Percentiles rank a stretch among this genome's conserved stretches.
phyloP scores from a whole-genome alignment of 805 yeast genomes.

The Candida ortonii region DNA sequence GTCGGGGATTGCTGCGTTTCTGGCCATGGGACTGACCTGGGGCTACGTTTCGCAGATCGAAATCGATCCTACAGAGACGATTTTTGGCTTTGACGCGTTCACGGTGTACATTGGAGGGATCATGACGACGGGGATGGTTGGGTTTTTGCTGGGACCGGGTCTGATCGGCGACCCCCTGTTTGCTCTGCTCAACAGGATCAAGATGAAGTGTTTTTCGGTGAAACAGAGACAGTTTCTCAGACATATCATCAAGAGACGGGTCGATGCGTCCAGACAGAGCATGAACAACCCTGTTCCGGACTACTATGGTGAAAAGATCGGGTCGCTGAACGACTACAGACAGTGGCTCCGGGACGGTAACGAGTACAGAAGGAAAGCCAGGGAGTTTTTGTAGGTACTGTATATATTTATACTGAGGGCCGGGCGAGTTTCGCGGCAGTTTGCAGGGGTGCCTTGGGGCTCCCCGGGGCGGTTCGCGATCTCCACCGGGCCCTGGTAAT shows the following conservation, averaged over 20 bases:
- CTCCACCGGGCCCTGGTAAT: too few relatives aligned
- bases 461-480: too few relatives aligned
- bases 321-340: conserved; percentile 79
- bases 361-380: conserved; percentile 79
- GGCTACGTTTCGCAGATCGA: conserved; percentile 74
- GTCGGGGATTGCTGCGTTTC: conserved; percentile 63
- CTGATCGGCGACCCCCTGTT: conserved; percentile 69
- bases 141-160: conserved; percentile 80
- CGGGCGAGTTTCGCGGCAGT: too few relatives aligned
- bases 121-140: conserved; percentile 67
- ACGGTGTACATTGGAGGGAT: conserved; percentile 76
- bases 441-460: too few relatives aligned
- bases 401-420: too few relatives aligned
- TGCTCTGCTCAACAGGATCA: conserved; percentile 47
- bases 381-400: conserved; percentile 69
- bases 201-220: conserved; percentile 44
- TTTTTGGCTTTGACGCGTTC: conserved; percentile 88
- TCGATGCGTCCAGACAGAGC: conserved; percentile 87
- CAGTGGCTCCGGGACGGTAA: conserved; percentile 96
- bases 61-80: conserved; percentile 84
- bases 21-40: conserved; percentile 69
- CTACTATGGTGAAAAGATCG: conserved; percentile 94
- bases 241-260: conserved; percentile 75
- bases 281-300: conserved; percentile 97
- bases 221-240: conserved; percentile 75